Conservation (phyloP, 106 monocot genomes). For the Hemerocallis citrina region DNA sequence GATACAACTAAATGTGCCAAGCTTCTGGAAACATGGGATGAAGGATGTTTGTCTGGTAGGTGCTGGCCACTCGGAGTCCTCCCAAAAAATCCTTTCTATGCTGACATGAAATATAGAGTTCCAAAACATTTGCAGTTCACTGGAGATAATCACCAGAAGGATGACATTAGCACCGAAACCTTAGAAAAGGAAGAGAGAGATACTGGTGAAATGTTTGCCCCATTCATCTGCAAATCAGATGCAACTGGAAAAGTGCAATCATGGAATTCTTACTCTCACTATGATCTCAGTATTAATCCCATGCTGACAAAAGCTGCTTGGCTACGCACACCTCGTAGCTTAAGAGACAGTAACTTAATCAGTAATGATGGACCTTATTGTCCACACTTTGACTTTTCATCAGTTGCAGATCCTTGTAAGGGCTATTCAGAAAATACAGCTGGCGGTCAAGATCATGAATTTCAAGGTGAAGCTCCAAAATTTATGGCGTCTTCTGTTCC, state of each 20-base stretch:
- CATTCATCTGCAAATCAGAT: conserved; percentile 17
- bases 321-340: conserved; percentile 20
- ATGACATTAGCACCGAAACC: conserved; percentile 7
- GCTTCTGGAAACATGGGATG: conserved; percentile 7
- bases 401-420: conserved; percentile 45
- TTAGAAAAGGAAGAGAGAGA: conserved; percentile 10
- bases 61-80: conserved; percentile 62
- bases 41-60: conserved; percentile 18
- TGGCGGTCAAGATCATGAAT: conserved; percentile 8
- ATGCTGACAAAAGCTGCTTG: conserved; percentile 29
- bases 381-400: conserved; percentile 60
- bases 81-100: conserved; percentile 39
- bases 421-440: conserved; percentile 17
- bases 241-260: conserved; percentile 8
- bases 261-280: conserved; percentile 12
- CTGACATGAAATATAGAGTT: conserved; percentile 6
- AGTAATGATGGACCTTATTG: conserved; percentile 11
- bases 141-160: conserved; percentile 2
- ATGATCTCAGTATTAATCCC: conserved; percentile 64
- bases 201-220: conserved; percentile 17
- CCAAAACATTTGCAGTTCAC: conserved; percentile 6
- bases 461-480: conserved; percentile 12
- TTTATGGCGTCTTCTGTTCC: not conserved
- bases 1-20: not conserved
- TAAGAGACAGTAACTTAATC: conserved; percentile 16